Conservation (phyloP, 2,329 filamentous ascomycete genomes). For the Geosmithia morbida region DNA sequence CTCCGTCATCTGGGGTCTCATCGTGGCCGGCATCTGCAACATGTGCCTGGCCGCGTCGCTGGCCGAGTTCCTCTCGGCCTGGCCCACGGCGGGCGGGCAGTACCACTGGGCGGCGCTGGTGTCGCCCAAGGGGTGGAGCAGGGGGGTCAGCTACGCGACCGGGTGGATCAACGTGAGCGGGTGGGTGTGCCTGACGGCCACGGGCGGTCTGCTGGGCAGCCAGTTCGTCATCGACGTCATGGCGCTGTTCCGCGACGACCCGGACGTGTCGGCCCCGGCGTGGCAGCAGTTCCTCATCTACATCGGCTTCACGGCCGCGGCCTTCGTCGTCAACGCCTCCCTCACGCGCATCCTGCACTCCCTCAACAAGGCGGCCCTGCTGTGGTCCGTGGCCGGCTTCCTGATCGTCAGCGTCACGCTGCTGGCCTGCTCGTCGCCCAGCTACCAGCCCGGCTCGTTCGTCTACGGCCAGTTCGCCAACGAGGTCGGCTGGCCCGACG, state of each 20-base stretch:
- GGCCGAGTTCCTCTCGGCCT: constrained; percentile 26
- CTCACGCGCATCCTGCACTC: constrained; percentile 19
- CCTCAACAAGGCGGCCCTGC: constrained; percentile 18
- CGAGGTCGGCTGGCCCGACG: constrained; percentile 28
- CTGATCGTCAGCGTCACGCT: constrained; percentile 27
- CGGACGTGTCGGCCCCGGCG: constrained; percentile 35
- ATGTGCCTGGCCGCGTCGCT: constrained; percentile 24
- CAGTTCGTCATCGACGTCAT: not conserved
- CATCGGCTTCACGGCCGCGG: constrained; percentile 44
- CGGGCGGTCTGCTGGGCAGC: constrained; percentile 22
- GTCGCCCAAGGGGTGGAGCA: constrained; percentile 22
- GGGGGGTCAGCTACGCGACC: not conserved
- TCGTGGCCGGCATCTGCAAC: constrained; percentile 36
- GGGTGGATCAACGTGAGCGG: constrained; percentile 29
- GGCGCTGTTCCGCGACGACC: constrained; percentile 47
- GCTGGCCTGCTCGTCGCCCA: constrained; percentile 34
- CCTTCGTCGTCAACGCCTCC: constrained; percentile 54
- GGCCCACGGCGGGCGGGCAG: constrained; percentile 30
- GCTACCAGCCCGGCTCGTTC: constrained; percentile 18
- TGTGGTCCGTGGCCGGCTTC: constrained; percentile 25
- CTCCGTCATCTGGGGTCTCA: constrained; percentile 58
- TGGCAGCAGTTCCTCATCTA: constrained; percentile 69
- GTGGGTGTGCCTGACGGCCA: constrained; percentile 28
- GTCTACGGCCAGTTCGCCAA: constrained; percentile 29
- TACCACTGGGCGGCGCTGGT: constrained; percentile 24